Percentiles rank a stretch among this genome's conserved stretches.
phyloP scores from a whole-genome alignment of 306 rosid species.

The peach (Prunus persica) region DNA sequence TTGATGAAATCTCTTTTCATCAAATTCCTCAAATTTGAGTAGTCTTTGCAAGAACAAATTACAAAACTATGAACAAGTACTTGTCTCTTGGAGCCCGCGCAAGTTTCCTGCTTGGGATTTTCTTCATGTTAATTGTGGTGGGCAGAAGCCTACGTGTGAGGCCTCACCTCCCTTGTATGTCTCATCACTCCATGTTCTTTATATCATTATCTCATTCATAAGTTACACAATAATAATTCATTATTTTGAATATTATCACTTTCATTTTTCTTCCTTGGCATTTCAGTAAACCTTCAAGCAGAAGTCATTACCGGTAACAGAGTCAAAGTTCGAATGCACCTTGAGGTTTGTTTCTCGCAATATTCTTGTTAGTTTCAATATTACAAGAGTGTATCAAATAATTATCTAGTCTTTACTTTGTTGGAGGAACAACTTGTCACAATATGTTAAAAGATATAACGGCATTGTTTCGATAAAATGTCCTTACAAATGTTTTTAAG shows the following conservation, averaged over 20 bases:
- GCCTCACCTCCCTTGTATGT: slow-evolving; percentile 39
- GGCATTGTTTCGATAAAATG: too few species aligned
- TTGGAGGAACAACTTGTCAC: too few species aligned
- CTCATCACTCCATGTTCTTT: not conserved
- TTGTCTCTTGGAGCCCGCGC: slow-evolving; percentile 34
- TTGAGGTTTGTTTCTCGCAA: slow-evolving; percentile 33
- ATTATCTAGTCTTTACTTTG: too few species aligned
- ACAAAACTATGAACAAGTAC: slow-evolving; percentile 48
- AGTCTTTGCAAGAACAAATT: not conserved
- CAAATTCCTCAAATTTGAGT: slow-evolving; percentile 9
- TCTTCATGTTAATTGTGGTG: slow-evolving; percentile 39
- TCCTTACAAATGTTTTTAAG: too few species aligned
- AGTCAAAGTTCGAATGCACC: slow-evolving; percentile 9
- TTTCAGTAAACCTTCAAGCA: slow-evolving; percentile 32
- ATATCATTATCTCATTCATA: not conserved
- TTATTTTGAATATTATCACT: too few species aligned
- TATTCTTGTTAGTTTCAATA: too few species aligned
- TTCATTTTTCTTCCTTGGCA: slow-evolving; percentile 8
- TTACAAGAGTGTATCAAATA: too few species aligned
- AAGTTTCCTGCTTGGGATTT: slow-evolving; percentile 34
- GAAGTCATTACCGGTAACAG: slow-evolving; percentile 2
- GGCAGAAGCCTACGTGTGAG: slow-evolving; percentile 37
- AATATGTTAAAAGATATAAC: too few species aligned
- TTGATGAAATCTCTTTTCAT: slow-evolving; percentile 18
- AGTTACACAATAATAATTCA: too few species aligned